Percentiles rank a stretch among this genome's conserved stretches.
Evolutionary conservation across 2,329 filamentous ascomycete species (phyloP).

Genomic region (Talaromyces amestolkiae): DNA sequence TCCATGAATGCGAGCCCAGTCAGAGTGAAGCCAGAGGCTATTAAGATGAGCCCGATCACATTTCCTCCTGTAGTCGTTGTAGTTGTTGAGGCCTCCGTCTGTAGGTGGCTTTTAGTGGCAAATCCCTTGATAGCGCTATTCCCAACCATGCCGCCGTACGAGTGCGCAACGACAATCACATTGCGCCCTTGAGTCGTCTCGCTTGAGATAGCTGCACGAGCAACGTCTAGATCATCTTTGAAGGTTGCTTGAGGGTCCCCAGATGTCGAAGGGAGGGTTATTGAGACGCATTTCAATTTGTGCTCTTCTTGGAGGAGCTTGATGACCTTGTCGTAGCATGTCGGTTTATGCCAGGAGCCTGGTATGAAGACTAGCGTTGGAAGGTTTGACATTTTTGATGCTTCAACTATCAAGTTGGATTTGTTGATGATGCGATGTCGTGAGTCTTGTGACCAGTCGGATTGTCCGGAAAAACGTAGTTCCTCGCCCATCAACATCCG

Average conservation of each 20-base stretch:
- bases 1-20: conserved; percentile 44
- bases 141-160: conserved; percentile 51
- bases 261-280: conserved; percentile 43
- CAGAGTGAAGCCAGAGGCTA: conserved; percentile 46
- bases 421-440: too few relatives aligned
- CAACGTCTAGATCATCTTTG: conserved; percentile 44
- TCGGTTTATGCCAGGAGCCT: conserved; percentile 49
- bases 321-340: conserved; percentile 38
- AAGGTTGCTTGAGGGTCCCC: conserved; percentile 39
- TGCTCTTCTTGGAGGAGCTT: conserved; percentile 34
- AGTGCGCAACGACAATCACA: conserved; percentile 51
- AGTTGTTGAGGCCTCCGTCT: neutral
- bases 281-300: conserved; percentile 33
- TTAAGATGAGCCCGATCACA: conserved; percentile 47
- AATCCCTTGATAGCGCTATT: conserved; percentile 49
- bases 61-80: conserved; percentile 27
- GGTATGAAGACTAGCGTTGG: conserved; percentile 49
- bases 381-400: neutral
- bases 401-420: neutral
- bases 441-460: neutral
- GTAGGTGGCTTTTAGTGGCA: conserved; percentile 21
- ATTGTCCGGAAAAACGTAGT: neutral
- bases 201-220: conserved; percentile 35
- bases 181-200: conserved; percentile 41
- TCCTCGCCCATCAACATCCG: neutral